These are phyloP conservation scores for Penicillium cinerascens DNA, from an alignment of 495 filamentous ascomycete species.

Conservation along the genomic window DNA sequence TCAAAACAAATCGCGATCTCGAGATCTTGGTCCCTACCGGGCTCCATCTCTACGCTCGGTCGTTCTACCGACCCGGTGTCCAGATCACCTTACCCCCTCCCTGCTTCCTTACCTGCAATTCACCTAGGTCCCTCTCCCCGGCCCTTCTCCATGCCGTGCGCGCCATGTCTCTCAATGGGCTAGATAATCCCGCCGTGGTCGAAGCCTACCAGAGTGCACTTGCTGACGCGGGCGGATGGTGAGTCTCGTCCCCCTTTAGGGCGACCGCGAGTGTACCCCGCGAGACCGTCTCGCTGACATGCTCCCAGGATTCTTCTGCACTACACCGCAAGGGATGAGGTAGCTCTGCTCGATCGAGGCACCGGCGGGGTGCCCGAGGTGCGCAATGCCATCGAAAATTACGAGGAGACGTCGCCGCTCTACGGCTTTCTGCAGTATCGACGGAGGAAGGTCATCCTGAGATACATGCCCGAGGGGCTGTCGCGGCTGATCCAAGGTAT, in stretches of 20 bases:
- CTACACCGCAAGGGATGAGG: constrained; percentile 84
- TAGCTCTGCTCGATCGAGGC: constrained; percentile 73
- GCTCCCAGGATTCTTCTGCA: constrained; percentile 82
- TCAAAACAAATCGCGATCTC: constrained; percentile 14
- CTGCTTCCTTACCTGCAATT: constrained; percentile 6
- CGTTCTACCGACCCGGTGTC: background rate
- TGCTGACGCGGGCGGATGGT: constrained; percentile 93
- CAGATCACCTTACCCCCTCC: constrained; percentile 11
- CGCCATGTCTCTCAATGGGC: constrained; percentile 94
- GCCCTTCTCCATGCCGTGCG: constrained; percentile 37
- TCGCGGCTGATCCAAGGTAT: constrained; percentile 88
- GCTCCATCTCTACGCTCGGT: background rate
- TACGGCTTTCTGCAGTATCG: constrained; percentile 91
- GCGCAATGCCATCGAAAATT: constrained; percentile 69
- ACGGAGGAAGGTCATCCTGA: constrained; percentile 84
- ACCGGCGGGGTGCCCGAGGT: constrained; percentile 83
- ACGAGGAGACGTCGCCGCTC: constrained; percentile 79
- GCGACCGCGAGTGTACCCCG: constrained; percentile 7
- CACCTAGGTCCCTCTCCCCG: constrained; percentile 3
- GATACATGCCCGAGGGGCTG: constrained; percentile 85
- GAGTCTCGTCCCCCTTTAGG: constrained; percentile 40
- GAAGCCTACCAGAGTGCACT: constrained; percentile 81
- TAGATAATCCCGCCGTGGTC: constrained; percentile 75
- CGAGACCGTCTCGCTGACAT: background rate
- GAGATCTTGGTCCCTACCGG: constrained; percentile 17